phyloP scores from a whole-genome alignment of 352 stramenopile species.

The Pythium chondricola region DNA sequence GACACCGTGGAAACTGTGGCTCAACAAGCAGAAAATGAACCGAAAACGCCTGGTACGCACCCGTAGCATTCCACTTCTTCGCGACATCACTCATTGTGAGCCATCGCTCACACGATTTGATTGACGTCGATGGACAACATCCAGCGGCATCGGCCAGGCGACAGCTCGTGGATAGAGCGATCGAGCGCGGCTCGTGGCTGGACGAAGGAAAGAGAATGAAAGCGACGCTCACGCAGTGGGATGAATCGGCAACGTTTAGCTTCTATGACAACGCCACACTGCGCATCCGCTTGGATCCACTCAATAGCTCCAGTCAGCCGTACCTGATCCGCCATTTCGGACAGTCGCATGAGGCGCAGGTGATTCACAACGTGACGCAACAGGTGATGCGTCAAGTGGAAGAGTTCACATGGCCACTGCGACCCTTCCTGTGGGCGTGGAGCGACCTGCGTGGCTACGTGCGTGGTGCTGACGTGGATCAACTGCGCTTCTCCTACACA shows the following conservation, averaged over 20 bases:
- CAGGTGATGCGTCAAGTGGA: conserved; percentile 43
- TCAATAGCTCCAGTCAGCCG: conserved; percentile 70
- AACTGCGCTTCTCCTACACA: conserved; percentile 51
- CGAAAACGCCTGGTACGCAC: too few species aligned
- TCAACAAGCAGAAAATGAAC: too few species aligned
- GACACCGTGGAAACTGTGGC: too few species aligned
- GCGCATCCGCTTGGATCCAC: conserved; percentile 55
- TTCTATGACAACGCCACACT: conserved; percentile 76
- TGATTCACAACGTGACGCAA: conserved; percentile 44
- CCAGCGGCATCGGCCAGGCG: background rate
- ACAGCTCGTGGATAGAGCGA: conserved; percentile 3
- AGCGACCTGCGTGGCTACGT: conserved; percentile 68
- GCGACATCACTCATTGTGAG: too few species aligned
- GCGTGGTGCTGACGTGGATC: conserved; percentile 32
- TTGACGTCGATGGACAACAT: conserved; percentile 2
- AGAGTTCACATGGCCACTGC: conserved; percentile 48
- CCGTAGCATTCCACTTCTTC: too few species aligned
- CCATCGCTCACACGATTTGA: too few species aligned
- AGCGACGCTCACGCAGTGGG: conserved; percentile 41
- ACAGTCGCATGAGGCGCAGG: conserved; percentile 52
- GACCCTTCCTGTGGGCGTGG: conserved; percentile 73
- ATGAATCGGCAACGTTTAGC: conserved; percentile 59
- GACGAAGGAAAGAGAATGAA: conserved; percentile 40
- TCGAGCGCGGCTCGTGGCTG: conserved; percentile 36
- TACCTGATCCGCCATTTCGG: conserved; percentile 57